Evolutionary conservation across 225 moss, liverwort and hornwort species (phyloP), one percentile per base, ranked within the genome.

Genomic region (Ulota crispa): DNA sequence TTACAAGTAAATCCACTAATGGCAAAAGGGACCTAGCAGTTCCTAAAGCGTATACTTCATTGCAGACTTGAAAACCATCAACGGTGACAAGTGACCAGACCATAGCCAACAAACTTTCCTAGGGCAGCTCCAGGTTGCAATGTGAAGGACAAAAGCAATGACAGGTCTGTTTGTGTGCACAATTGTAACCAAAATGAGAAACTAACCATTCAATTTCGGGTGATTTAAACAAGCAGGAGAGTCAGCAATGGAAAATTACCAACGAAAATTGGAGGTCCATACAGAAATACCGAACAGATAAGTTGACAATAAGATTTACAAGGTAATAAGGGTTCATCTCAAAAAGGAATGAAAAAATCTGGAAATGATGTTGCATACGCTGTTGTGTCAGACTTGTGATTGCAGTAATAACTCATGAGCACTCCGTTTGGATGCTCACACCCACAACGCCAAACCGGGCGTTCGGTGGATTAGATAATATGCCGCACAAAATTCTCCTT

Each of bases 401-500:
- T 61, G 80, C 70, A 54, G 54, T 66, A 79, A 71, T 75, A 15
- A 57, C 72, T 80, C 87, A 16, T 36, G 72, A 82, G 85, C 72
- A 55, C 43, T 69, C 55, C 47, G 37, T 73, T 82, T 60, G 64
- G 73, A 70, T 63, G 68, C 62, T 76, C 66, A 63, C 72, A 37
- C 67, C 67, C 72, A 31, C 23, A 37, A 61, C 56, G 52, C 75
- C 75, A 69, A 76, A 70, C 84, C 50, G 19, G 36, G 30, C 18
- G 41, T 68, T 74, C 53, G 24, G 52, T 65, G 50, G 50, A 74
- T 70, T 75, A 67, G 8, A 77, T 10, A 50, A 77, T 37, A 73
- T 57, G 85, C 80, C 82, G 79, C 75, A 80, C 82, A 85, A 85
- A 85, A 88, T 34, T 82, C 42, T 72, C 28, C 78, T 76, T 78